phyloP scores from a whole-genome alignment of 177 flowering plant species.

The Vitis hybrid region DNA sequence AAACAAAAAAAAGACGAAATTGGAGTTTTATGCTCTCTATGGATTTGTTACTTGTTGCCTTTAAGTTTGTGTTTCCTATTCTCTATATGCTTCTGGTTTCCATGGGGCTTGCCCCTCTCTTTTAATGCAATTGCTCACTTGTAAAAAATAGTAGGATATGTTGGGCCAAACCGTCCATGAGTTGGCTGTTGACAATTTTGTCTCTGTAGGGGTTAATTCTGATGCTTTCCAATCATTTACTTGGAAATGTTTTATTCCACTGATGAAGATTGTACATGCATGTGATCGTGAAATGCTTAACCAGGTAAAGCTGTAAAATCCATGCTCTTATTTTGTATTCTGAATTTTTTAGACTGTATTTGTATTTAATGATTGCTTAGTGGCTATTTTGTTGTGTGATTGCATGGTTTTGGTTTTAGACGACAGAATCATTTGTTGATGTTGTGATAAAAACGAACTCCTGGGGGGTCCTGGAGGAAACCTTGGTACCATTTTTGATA shows the following conservation, averaged over 20 bases:
- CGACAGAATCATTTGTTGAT: constrained; percentile 49
- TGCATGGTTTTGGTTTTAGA: constrained; percentile 35
- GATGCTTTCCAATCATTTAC: constrained; percentile 46
- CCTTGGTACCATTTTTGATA: constrained; percentile 58
- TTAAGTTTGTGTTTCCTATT: background rate
- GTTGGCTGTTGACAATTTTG: constrained; percentile 3
- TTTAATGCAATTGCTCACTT: no score
- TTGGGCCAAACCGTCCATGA: background rate
- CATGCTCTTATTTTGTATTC: background rate
- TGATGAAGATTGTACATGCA: constrained; percentile 37
- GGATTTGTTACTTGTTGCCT: background rate
- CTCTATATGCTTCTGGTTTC: no score
- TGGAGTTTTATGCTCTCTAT: background rate
- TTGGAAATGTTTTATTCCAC: constrained; percentile 63
- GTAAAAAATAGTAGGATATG: no score
- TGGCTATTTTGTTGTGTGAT: constrained; percentile 5
- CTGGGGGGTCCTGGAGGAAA: constrained; percentile 63
- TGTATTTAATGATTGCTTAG: background rate
- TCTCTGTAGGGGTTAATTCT: constrained; percentile 38
- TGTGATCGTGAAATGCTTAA: constrained; percentile 49
- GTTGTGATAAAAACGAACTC: constrained; percentile 43
- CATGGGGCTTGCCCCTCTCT: no score
- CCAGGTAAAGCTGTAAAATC: constrained; percentile 45
- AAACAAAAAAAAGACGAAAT: no score
- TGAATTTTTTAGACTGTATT: background rate